A percentile compares a stretch with the other conserved stretches of the same genome.
phyloP scores from a whole-genome alignment of 306 rosid genomes.

The Notholithocarpus densiflorus region DNA sequence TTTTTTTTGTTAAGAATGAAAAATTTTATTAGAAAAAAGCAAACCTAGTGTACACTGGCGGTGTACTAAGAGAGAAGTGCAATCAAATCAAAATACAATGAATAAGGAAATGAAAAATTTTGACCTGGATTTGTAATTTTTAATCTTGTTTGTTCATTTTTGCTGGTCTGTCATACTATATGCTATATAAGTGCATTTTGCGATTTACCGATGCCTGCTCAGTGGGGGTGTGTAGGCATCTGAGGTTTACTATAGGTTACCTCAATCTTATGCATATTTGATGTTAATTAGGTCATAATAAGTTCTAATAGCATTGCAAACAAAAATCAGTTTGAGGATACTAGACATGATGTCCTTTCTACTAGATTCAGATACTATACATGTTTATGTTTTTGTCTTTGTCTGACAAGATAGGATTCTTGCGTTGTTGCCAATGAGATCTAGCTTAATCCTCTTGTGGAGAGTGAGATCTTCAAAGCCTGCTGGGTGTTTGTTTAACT shows the following conservation, averaged over 20 bases:
- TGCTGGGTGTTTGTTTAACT: too few species aligned
- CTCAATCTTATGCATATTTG: neutral
- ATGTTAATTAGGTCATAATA: neutral
- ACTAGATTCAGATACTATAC: neutral
- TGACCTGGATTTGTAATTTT: neutral
- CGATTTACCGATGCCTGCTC: too few species aligned
- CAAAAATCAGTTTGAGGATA: neutral
- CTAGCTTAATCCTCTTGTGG: too few species aligned
- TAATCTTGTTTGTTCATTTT: too few species aligned
- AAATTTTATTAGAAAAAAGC: too few species aligned
- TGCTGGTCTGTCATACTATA: too few species aligned
- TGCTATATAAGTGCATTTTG: too few species aligned
- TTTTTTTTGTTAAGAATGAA: too few species aligned
- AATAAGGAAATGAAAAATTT: neutral
- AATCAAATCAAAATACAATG: neutral
- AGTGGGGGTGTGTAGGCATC: too few species aligned
- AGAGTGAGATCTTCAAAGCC: too few species aligned
- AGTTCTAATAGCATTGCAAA: neutral
- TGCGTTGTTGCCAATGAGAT: neutral
- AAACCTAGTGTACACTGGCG: too few species aligned
- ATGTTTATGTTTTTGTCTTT: neutral
- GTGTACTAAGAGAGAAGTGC: too few species aligned
- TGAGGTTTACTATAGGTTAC: neutral
- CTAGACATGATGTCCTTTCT: neutral
- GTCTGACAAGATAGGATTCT: neutral